Base-by-base conservation (phyloP, 257 asterid genomes). In the Cinchona pubescens region DNA sequence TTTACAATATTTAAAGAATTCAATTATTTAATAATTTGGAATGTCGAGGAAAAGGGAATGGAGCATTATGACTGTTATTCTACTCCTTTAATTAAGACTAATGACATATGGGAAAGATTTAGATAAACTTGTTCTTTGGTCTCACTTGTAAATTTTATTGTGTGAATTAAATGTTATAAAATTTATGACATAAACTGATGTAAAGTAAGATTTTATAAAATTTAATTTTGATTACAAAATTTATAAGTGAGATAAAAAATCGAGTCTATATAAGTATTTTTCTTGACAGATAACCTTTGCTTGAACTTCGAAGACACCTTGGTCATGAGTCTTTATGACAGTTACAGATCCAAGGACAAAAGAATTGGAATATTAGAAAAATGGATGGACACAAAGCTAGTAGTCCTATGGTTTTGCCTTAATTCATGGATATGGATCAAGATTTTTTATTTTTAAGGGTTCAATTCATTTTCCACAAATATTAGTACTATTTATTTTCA, bases 251-350 rank as follows among this genome's bases (percentile, higher is more conserved):
- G n/a, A n/a, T n/a, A n/a, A n/a, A n/a, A n/a, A n/a, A n/a, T n/a
- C n/a, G n/a, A n/a, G n/a, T n/a, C n/a, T n/a, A n/a, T n/a, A n/a
- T n/a, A n/a, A n/a, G n/a, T n/a, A n/a, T n/a, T n/a, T n/a, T n/a
- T n/a, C n/a, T n/a, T 58, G 81, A 80, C 83, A 80, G 56, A 61
- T 59, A 71, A 75, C 64, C 70, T 78, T 49, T 69, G 73, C 66
- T 65, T 74, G 40, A 66, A 18, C 37, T 21, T 34, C 14, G 3
- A 7, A 7, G 29, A 30, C 30, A 40, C 34, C 59, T 42, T 29
- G 18, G n/a, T n/a, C n/a, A n/a, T n/a, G n/a, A n/a, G n/a, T n/a
- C n/a, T n/a, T 30, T 68, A 25, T 35, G 72, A 72, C 70, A 68
- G 72, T 62, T 74, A 59, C 73, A 74, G 67, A 79, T 51, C 80